Base-by-base conservation (phyloP, 129 eudicot species). In the Solidago caesia region DNA sequence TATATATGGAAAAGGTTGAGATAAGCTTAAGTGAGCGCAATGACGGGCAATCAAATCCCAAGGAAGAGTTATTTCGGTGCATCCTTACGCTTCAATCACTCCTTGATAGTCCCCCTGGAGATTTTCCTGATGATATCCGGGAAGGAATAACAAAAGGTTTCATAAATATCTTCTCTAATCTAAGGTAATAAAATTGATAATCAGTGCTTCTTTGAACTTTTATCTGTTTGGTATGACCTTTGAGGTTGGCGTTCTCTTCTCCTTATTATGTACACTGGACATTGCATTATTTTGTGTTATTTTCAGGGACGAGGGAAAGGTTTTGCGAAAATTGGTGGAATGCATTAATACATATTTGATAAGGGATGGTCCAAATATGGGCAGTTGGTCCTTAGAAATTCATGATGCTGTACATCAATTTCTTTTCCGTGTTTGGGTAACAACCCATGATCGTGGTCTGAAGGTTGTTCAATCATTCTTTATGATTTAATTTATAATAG, bases 21-120 rank as follows among this genome's bases (percentile, higher is more conserved):
- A 71, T 72, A 67, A 84, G 87, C 79, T 80, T 90, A 82, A 76
- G 79, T 49, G 83, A 74, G 57, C 80, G 73, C 79, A 78, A 12
- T 72, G 29, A 10, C 41, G 83, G 87, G 65, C 89, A 82, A 78
- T 67, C 83, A 53, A 94, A 83, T 74, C 85, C 87, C 73, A 90
- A 84, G 75, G 97, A 94, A 74, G 98, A 91, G 74, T 84, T 76
- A 15, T 88, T 90, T 76, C 93, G 97, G 60, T 83, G 83, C 75
- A 85, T 88, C 74, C 78, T 83, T 73, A 88, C 91, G 4, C 96
- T 95, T 55, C 96, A 89, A 74, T 88, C 93, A 57, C 94, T 95
- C 82, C 88, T 95, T 81, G 96, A 88, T 77, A 89, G 91, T 79
- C 97, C 96, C n/a, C 96, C 99, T 64, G 96, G 96, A 67, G 96